Evolutionary conservation across 148 eudicot genomes (phyloP), one percentile per base, ranked within the genome.

Genomic region (Rhododendron ovatum): DNA sequence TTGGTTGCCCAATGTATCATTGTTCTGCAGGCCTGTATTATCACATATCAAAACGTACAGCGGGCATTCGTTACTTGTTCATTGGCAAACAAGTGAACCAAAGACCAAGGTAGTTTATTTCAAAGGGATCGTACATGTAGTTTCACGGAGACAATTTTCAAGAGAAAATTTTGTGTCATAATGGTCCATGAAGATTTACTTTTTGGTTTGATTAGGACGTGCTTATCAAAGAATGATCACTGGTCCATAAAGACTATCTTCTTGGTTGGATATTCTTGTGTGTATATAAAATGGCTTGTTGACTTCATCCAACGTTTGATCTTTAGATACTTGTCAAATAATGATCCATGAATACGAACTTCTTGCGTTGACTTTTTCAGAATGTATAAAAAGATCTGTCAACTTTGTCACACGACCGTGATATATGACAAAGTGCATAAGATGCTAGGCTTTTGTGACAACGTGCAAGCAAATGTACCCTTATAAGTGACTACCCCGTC

Each of bases 1-100:
- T 39, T 87, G 43, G 26, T n/a, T 77, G 53, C 2, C 30, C 73
- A 33, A 73, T 83, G n/a, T 18, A 39, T 84, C 26, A n/a, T 69
- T 87, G 53, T 80, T 47, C 86, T 86, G 77, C 92, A 98, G 99
- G 99, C 80, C 91, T 98, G 22, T 98, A 98, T 87, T 98, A 93
- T 90, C 99, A 98, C 83, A 88, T 98, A 88, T 95, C 99, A 84
- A 98, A 98, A 85, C 98, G 99, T 73, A 92, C 96, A 53, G 90
- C 99, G 75, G 99, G 99, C 84, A 98, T 98, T 83, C 99, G 94
- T 81, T 98, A 98, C 90, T 92, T 93, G 85, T 98, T 95, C 85
- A 95, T 95, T 89, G 98, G 98, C 59, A 98, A 98, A 89, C 95
- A 95, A 84, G 86, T 91, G 87, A 94, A 93, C 87, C 99, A 98